phyloP scores from a whole-genome alignment of 1,284 basidiomycete species.

The Polyporus tsugae region DNA sequence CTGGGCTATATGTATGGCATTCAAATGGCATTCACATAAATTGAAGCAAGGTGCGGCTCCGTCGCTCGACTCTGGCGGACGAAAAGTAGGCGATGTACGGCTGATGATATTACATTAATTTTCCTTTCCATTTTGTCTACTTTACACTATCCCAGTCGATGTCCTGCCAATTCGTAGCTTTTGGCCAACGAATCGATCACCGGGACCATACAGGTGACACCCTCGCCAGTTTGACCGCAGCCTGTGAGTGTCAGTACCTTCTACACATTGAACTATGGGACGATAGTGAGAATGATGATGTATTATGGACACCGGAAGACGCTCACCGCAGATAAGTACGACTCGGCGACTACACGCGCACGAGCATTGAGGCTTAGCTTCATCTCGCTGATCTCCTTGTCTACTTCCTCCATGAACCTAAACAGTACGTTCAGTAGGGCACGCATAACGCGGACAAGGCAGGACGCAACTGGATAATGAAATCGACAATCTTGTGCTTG shows the following conservation, averaged over 20 bases:
- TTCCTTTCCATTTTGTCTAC: slow-evolving; percentile 26
- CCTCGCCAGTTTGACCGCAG: background rate
- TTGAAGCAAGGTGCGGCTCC: background rate
- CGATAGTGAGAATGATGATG: background rate
- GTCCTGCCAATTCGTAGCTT: background rate
- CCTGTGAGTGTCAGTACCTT: no score
- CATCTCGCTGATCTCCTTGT: slow-evolving; percentile 92
- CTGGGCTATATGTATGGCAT: no score
- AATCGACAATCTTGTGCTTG: slow-evolving; percentile 99
- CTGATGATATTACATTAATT: slow-evolving; percentile 24
- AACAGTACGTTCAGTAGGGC: background rate
- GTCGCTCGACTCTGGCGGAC: background rate
- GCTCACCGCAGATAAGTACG: slow-evolving; percentile 80
- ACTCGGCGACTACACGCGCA: slow-evolving; percentile 97
- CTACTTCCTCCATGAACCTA: slow-evolving; percentile 98
- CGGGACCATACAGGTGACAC: background rate
- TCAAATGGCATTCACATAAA: no score
- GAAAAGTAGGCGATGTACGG: background rate
- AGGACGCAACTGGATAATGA: slow-evolving; percentile 89
- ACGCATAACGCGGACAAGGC: background rate
- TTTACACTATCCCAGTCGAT: slow-evolving; percentile 17
- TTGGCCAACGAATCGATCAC: background rate
- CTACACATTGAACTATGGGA: slow-evolving; percentile 36
- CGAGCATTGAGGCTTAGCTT: slow-evolving; percentile 93
- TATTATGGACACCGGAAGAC: background rate